A percentile compares a stretch with the other conserved stretches of the same genome.
Evolutionary conservation across 164 flowering plant species (phyloP).

Genomic region (Nymphaea thermarum): DNA sequence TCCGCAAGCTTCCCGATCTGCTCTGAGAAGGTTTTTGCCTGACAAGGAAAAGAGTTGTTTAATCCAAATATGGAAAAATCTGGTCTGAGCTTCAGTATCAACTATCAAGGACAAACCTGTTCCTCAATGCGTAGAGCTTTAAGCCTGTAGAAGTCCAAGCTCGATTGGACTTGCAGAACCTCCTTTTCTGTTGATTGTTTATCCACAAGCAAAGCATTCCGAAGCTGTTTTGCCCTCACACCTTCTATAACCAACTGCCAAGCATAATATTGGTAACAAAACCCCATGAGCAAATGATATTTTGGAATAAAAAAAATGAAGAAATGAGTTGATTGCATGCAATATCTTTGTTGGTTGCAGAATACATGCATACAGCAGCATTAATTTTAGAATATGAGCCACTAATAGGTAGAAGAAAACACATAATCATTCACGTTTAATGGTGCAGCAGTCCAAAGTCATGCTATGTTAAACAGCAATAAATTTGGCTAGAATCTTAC

Average conservation of each 20-base stretch:
- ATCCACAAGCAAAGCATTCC: conserved; percentile 39
- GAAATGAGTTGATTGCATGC: too few relatives aligned
- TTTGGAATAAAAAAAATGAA: neutral
- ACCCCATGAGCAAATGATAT: neutral
- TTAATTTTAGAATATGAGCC: too few relatives aligned
- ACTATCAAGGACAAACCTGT: conserved; percentile 41
- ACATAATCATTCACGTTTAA: too few relatives aligned
- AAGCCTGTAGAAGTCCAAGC: conserved; percentile 32
- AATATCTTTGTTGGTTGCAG: too few relatives aligned
- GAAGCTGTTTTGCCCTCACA: conserved; percentile 48
- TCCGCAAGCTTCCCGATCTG: conserved; percentile 57
- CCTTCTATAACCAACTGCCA: conserved; percentile 90
- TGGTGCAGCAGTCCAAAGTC: too few relatives aligned
- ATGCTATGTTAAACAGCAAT: too few relatives aligned
- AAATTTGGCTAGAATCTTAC: too few relatives aligned
- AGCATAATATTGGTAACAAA: neutral
- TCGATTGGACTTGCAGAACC: conserved; percentile 42
- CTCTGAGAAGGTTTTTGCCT: conserved; percentile 62
- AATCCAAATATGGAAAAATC: neutral
- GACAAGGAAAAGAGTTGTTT: conserved; percentile 1
- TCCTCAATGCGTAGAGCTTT: conserved; percentile 64
- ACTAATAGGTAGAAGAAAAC: too few relatives aligned
- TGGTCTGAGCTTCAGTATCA: neutral
- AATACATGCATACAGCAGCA: too few relatives aligned
- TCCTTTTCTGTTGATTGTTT: conserved; percentile 43